Conservation (phyloP, 1,284 basidiomycete genomes). For the Leccinum pallidistipes region DNA sequence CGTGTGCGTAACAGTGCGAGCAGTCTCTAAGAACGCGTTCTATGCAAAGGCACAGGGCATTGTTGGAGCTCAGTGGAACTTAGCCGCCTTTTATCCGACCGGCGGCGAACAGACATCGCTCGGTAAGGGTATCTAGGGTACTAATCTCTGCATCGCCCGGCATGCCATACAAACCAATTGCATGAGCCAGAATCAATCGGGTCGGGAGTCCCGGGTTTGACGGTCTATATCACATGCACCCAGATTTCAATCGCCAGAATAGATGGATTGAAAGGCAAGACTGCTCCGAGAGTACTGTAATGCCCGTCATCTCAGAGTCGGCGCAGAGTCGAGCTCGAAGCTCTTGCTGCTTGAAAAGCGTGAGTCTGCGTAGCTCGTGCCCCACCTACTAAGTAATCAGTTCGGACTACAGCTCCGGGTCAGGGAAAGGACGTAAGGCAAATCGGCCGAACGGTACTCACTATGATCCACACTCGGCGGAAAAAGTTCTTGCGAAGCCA, state of each 20-base stretch:
- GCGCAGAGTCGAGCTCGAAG: neutral
- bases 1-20: neutral
- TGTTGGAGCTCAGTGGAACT: neutral
- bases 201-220: neutral
- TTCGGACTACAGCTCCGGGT: neutral
- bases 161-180: neutral
- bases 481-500: neutral
- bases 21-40: neutral
- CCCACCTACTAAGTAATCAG: neutral
- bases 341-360: neutral
- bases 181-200: conserved; percentile 1
- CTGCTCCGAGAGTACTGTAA: neutral
- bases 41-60: neutral
- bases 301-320: neutral
- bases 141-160: neutral
- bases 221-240: neutral
- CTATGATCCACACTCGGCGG: neutral
- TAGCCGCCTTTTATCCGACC: neutral
- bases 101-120: too few species aligned
- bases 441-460: neutral
- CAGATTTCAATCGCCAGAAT: neutral
- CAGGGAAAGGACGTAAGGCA: neutral
- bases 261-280: neutral
- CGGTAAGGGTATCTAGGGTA: neutral
- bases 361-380: neutral